Percentiles rank a stretch among this genome's conserved stretches.
phyloP scores from a whole-genome alignment of 2,329 filamentous ascomycete species.

The Fonsecaea erecta region DNA sequence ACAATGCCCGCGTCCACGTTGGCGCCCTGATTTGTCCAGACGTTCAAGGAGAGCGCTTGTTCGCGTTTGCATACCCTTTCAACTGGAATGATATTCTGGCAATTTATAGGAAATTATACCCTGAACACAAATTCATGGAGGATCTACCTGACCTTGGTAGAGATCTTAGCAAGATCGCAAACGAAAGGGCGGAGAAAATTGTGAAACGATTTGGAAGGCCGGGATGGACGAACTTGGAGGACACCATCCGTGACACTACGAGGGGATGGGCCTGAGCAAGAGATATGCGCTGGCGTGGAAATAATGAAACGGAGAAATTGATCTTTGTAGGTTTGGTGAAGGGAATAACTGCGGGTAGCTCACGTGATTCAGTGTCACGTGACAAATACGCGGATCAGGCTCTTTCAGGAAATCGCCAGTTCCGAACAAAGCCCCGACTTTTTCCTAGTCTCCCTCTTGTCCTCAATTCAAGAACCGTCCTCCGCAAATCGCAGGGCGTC shows the following conservation, averaged over 20 bases:
- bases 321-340: background rate
- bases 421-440: slow-evolving; percentile 21
- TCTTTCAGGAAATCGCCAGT: background rate
- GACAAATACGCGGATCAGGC: background rate
- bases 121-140: slow-evolving; percentile 41
- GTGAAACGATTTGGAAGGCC: slow-evolving; percentile 26
- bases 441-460: slow-evolving; percentile 19
- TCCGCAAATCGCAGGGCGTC: slow-evolving; percentile 28
- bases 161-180: slow-evolving; percentile 30
- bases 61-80: slow-evolving; percentile 56
- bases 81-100: slow-evolving; percentile 52
- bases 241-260: slow-evolving; percentile 20
- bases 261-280: slow-evolving; percentile 14
- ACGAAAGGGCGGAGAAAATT: slow-evolving; percentile 27
- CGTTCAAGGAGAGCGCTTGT: slow-evolving; percentile 57
- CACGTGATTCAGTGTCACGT: background rate
- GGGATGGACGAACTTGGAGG: slow-evolving; percentile 30
- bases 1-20: slow-evolving; percentile 59
- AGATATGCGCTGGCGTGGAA: background rate
- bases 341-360: background rate
- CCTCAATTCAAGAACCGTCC: background rate
- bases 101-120: slow-evolving; percentile 47
- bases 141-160: slow-evolving; percentile 21
- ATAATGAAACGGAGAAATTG: background rate
- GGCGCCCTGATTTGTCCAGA: slow-evolving; percentile 55